phyloP scores from a whole-genome alignment of 2,329 filamentous ascomycete genomes.

The Dactylellina sp. region DNA sequence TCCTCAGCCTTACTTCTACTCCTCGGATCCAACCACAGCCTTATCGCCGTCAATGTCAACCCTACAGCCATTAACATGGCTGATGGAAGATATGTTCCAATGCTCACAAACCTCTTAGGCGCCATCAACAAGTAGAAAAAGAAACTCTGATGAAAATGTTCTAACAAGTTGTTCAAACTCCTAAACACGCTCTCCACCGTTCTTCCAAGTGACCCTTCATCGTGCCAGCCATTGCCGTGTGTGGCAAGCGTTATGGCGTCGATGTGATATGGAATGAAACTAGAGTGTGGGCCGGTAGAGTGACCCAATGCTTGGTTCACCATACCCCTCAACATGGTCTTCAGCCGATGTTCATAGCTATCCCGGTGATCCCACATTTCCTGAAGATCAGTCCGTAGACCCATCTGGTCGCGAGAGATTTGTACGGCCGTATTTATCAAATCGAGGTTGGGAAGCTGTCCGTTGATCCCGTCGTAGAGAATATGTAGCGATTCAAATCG shows the following conservation, averaged over 20 bases:
- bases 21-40: slow-evolving; percentile 91
- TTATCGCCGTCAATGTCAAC: slow-evolving; percentile 94
- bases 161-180: slow-evolving; percentile 93
- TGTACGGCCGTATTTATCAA: slow-evolving; percentile 92
- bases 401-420: slow-evolving; percentile 92
- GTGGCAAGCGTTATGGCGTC: slow-evolving; percentile 94
- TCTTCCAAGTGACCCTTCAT: slow-evolving; percentile 94
- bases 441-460: slow-evolving; percentile 93
- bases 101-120: slow-evolving; percentile 92
- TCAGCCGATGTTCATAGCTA: slow-evolving; percentile 81
- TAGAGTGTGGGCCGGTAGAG: slow-evolving; percentile 89
- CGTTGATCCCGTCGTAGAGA: slow-evolving; percentile 94
- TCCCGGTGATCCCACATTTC: slow-evolving; percentile 83
- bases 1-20: slow-evolving; percentile 61
- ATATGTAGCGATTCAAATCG: slow-evolving; percentile 90
- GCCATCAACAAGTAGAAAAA: slow-evolving; percentile 98
- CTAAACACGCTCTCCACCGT: slow-evolving; percentile 90
- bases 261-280: slow-evolving; percentile 97
- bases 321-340: slow-evolving; percentile 93
- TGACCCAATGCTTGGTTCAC: slow-evolving; percentile 89
- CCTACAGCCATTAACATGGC: slow-evolving; percentile 97
- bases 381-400: slow-evolving; percentile 83
- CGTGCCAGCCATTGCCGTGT: slow-evolving; percentile 91
- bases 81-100: slow-evolving; percentile 94
- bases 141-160: slow-evolving; percentile 98